These are phyloP conservation scores for Pneumocystis oryctolagi DNA, from an alignment of 1,139 yeast genomes.

Conservation along the genomic window DNA sequence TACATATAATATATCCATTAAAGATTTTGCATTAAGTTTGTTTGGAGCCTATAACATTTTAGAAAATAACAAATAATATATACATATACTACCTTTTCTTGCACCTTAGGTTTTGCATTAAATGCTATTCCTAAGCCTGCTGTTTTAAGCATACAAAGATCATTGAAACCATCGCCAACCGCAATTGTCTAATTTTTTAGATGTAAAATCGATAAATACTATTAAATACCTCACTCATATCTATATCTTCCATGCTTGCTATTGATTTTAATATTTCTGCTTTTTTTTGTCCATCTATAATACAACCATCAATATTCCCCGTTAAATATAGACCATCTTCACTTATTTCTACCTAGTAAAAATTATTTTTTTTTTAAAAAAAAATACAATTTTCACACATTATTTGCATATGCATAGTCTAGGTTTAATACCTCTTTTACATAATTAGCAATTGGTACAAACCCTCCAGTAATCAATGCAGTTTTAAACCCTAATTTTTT, in stretches of 20 bases:
- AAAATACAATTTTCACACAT: slow-evolving; percentile 22
- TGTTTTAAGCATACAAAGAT: slow-evolving; percentile 74
- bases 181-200: slow-evolving; percentile 40
- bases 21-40: slow-evolving; percentile 52
- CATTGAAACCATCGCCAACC: slow-evolving; percentile 97
- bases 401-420: slow-evolving; percentile 83
- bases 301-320: slow-evolving; percentile 51
- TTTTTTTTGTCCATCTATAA: slow-evolving; percentile 80
- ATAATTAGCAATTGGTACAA: slow-evolving; percentile 69
- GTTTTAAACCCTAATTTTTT: slow-evolving; percentile 47
- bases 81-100: slow-evolving; percentile 22
- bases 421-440: slow-evolving; percentile 54
- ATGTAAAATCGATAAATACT: not conserved
- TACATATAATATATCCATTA: slow-evolving; percentile 53
- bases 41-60: slow-evolving; percentile 49
- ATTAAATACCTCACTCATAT: slow-evolving; percentile 28
- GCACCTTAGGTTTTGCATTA: slow-evolving; percentile 93
- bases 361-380: too few species aligned
- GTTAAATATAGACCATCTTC: slow-evolving; percentile 32
- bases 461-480: slow-evolving; percentile 93
- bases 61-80: not conserved
- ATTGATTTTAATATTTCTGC: slow-evolving; percentile 51
- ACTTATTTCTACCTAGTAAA: slow-evolving; percentile 28
- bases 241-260: slow-evolving; percentile 48
- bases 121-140: slow-evolving; percentile 96